Base-by-base conservation (phyloP, 2,329 filamentous ascomycete species). In the Trichoderma atrobrunneum region DNA sequence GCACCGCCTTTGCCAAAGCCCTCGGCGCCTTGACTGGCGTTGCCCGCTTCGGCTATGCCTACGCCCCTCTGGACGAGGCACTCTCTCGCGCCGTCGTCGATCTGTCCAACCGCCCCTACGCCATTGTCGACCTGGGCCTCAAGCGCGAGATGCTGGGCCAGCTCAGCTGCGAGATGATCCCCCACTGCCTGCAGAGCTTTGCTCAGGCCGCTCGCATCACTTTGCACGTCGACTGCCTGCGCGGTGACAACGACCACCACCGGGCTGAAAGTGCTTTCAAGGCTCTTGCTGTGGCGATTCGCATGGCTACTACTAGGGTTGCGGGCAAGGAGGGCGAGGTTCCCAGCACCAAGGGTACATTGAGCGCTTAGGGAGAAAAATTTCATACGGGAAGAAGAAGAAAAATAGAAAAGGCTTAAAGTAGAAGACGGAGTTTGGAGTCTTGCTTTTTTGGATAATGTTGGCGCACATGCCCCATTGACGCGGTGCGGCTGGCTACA, bases 251-350 rank as follows among this genome's bases (percentile, higher is more conserved):
- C 83, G 96, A 98, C 83, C 96, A 98, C 83, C 96, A 98, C 85
- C 87, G 95, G 72, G 95, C 96, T 11, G 96, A 98, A 88, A 96
- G 93, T 81, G 96, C 95, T 18, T 98, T 99, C 84, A 99, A 99
- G 88, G 96, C 96, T 61, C 83, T 98, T 76, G 96, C 96, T 0
- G 90, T 98, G 59, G 96, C 96, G 8, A 87, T 97, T 70, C 88
- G 92, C 77, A 88, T 88, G 81, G 96, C 96, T 11, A 95, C 91
- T 63, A 87, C 88, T 65, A 87, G 90, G 76, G 90, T 95, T 36
- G 88, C 89, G 56, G 94, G 93, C 12, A 91, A 92, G 80, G 94
- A 97, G 83, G 94, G 94, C 3, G 96, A 99, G 86, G 91, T 98
- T 30, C 93, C 95, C 68, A 98, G 95, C 84, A 98, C 95, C 10